phyloP scores from a whole-genome alignment of 2,329 filamentous ascomycete species.

The Ascochyta pisi region DNA sequence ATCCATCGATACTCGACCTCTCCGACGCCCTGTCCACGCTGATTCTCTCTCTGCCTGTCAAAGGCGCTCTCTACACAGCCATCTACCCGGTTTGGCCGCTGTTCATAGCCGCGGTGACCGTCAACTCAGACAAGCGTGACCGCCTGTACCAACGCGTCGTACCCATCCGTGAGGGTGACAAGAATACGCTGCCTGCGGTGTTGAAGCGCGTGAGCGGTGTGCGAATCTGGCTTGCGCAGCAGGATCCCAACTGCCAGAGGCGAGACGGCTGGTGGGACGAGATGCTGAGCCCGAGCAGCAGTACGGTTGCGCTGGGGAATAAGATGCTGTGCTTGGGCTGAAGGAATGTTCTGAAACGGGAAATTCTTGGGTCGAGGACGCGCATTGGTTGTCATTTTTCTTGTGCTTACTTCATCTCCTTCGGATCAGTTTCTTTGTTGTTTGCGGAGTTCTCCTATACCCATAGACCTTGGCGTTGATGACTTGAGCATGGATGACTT shows the following conservation, averaged over 20 bases:
- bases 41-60: conserved; percentile 39
- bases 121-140: conserved; percentile 42
- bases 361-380: not conserved
- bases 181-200: conserved; percentile 41
- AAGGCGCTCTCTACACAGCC: conserved; percentile 42
- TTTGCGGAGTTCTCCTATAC: not conserved
- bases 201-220: conserved; percentile 40
- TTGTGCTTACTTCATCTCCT: not conserved
- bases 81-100: conserved; percentile 45
- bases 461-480: not conserved
- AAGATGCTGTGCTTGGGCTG: conserved; percentile 27
- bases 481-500: not conserved
- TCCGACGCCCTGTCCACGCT: conserved; percentile 34
- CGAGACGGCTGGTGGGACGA: conserved; percentile 45
- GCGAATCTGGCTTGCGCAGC: conserved; percentile 40
- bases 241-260: conserved; percentile 29
- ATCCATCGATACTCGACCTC: conserved; percentile 38
- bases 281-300: conserved; percentile 40
- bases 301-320: conserved; percentile 26
- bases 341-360: not conserved
- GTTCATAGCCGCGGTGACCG: conserved; percentile 42
- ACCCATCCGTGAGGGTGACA: conserved; percentile 42
- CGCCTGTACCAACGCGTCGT: conserved; percentile 41
- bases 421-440: not conserved
- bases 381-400: not conserved